These are phyloP conservation scores for Hyphodiscus hymeniophilus DNA, from an alignment of 495 filamentous ascomycete species.

Conservation along the genomic window DNA sequence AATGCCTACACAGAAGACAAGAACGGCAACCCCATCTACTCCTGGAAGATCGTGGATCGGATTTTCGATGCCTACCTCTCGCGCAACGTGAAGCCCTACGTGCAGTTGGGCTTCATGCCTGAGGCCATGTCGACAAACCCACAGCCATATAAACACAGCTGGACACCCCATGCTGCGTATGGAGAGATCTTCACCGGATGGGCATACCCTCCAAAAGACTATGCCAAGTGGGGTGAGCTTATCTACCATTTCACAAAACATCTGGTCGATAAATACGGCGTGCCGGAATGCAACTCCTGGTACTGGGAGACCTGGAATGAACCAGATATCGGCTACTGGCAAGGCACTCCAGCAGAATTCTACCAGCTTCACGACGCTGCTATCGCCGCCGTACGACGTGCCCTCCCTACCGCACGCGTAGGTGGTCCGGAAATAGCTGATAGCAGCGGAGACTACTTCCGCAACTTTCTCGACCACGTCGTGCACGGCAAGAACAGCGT, in stretches of 20 bases:
- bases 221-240: background rate
- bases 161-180: background rate
- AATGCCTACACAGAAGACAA: background rate
- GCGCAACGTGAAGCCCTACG: background rate
- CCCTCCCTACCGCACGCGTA: background rate
- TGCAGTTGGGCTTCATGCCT: background rate
- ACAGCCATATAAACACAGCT: background rate
- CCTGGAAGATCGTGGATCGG: background rate
- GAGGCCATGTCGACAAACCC: background rate
- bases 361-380: background rate
- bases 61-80: background rate
- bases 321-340: background rate
- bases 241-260: background rate
- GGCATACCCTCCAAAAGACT: background rate
- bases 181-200: background rate
- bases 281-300: background rate
- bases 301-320: background rate
- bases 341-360: background rate
- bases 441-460: background rate
- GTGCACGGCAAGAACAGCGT: background rate
- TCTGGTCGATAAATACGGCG: background rate
- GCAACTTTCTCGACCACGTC: background rate
- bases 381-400: background rate
- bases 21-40: background rate
- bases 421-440: background rate